Conservation (phyloP, 2,329 filamentous ascomycete genomes). For the Hypomyces perniciosus region DNA sequence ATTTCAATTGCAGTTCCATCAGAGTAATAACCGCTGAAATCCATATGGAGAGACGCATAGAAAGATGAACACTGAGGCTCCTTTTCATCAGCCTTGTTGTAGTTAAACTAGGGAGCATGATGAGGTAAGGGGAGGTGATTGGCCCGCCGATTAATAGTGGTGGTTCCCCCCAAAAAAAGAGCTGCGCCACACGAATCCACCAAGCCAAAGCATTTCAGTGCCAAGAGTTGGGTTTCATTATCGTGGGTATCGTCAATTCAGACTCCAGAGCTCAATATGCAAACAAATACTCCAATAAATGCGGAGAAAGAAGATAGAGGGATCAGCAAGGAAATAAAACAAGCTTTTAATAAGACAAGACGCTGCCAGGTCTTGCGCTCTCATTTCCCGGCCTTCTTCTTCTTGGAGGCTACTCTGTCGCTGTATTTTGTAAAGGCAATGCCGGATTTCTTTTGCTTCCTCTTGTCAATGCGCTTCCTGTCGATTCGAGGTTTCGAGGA, state of each 20-base stretch:
- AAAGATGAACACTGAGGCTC: not conserved
- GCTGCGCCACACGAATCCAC: constrained; percentile 14
- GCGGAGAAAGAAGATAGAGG: not conserved
- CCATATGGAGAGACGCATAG: constrained; percentile 1
- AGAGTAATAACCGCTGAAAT: not conserved
- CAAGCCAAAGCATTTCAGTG: not conserved
- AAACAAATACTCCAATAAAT: constrained; percentile 4
- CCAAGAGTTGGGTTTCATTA: not conserved
- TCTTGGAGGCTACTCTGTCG: constrained; percentile 42
- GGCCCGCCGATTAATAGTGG: not conserved
- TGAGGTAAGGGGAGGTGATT: constrained; percentile 6
- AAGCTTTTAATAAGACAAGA: not conserved
- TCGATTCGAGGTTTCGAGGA: constrained; percentile 31
- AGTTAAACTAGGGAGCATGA: not conserved
- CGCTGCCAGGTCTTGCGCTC: not conserved
- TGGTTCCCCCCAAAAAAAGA: not conserved
- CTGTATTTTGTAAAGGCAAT: constrained; percentile 58
- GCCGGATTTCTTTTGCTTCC: constrained; percentile 46
- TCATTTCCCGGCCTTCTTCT: constrained; percentile 27
- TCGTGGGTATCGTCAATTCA: constrained; percentile 16
- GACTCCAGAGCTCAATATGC: constrained; percentile 7
- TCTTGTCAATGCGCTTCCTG: constrained; percentile 53
- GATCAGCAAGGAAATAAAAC: constrained; percentile 12
- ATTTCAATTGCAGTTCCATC: not conserved
- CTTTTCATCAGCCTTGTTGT: not conserved